A percentile compares a stretch with the other conserved stretches of the same genome.
Conservation (phyloP, 257 asterid genomes). For the Ilex aquifolium region DNA sequence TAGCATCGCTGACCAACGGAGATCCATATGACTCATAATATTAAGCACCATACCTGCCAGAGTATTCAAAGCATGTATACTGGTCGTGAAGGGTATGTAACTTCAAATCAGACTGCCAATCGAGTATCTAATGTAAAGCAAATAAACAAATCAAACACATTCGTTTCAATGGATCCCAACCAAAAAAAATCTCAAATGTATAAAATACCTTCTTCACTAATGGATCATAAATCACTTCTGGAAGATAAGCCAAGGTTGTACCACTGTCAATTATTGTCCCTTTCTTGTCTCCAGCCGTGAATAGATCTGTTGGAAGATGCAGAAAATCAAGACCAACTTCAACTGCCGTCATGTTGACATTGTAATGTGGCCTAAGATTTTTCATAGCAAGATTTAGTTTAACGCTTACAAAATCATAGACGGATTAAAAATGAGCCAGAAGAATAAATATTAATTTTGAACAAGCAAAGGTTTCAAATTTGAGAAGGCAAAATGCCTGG, state of each 20-base stretch:
- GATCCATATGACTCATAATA: not conserved
- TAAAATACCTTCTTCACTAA: conserved; percentile 63
- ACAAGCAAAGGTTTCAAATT: not conserved
- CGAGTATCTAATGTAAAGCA: conserved; percentile 57
- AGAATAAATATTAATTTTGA: not conserved
- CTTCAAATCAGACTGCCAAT: conserved; percentile 79
- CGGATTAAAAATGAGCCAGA: conserved; percentile 1
- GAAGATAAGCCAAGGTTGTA: conserved; percentile 95
- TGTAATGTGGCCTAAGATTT: conserved; percentile 83
- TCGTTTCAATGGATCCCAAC: conserved; percentile 1
- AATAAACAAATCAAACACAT: conserved; percentile 14
- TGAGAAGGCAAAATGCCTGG: no score
- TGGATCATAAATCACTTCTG: conserved; percentile 68
- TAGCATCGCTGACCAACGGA: no score
- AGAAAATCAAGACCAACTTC: conserved; percentile 68
- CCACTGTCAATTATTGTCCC: conserved; percentile 98
- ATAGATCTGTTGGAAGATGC: conserved; percentile 57
- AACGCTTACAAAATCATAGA: conserved; percentile 4
- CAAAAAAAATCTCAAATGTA: not conserved
- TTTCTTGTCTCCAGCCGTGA: conserved; percentile 47
- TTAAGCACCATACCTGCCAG: conserved; percentile 62
- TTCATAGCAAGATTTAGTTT: conserved; percentile 7
- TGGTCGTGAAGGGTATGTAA: conserved; percentile 65
- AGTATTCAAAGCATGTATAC: conserved; percentile 89
- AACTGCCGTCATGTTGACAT: conserved; percentile 91